Evolutionary conservation across 768 basidiomycete genomes (phyloP).

Genomic region (Crucibulum laeve): DNA sequence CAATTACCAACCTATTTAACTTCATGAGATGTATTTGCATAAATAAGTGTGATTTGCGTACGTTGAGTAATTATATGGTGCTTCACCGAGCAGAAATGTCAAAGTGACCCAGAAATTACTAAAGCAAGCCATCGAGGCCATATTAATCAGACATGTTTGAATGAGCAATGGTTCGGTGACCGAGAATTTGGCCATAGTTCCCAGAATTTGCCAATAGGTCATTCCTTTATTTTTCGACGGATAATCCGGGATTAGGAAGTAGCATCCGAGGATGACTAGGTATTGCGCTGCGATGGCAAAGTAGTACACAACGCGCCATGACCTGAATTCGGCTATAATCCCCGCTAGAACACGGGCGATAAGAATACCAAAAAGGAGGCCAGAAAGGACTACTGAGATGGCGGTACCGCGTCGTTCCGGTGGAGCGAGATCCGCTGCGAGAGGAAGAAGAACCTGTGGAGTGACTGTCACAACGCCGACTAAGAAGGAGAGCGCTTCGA

Average conservation of each 20-base stretch:
- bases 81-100: conserved; percentile 75
- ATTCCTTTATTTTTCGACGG: conserved; percentile 66
- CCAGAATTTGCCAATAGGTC: conserved; percentile 64
- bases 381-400: conserved; percentile 67
- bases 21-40: background rate
- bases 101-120: conserved; percentile 67
- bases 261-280: conserved; percentile 52
- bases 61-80: conserved; percentile 76
- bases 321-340: conserved; percentile 64
- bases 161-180: conserved; percentile 76
- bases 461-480: conserved; percentile 68
- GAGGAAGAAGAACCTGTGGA: conserved; percentile 71
- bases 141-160: conserved; percentile 58
- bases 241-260: conserved; percentile 74
- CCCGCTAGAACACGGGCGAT: conserved; percentile 73
- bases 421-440: conserved; percentile 80
- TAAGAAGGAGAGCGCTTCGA: conserved; percentile 66
- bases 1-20: conserved; percentile 44
- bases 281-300: conserved; percentile 69
- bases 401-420: conserved; percentile 68
- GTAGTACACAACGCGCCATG: conserved; percentile 81
- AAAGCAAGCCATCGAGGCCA: conserved; percentile 56
- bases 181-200: conserved; percentile 71
- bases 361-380: conserved; percentile 69
- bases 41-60: conserved; percentile 21